These are phyloP conservation scores for Backusella tuberculispora DNA, from an alignment of 192 early-diverging fungal genomes.

Conservation along the genomic window DNA sequence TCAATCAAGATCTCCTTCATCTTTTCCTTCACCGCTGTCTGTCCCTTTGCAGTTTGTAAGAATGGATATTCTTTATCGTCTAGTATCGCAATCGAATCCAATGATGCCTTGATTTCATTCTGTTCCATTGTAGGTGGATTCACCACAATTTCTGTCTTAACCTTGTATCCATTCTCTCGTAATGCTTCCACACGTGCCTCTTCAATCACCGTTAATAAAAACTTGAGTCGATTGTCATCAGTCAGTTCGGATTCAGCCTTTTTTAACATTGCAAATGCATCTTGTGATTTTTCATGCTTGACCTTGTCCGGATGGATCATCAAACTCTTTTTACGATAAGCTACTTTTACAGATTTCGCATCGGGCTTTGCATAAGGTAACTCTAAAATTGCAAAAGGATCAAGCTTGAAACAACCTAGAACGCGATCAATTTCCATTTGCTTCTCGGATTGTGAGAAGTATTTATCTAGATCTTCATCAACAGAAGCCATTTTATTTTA, in stretches of 20 bases:
- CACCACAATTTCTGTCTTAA: constrained; percentile 27
- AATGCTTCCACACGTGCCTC: constrained; percentile 56
- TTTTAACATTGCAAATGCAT: constrained; percentile 60
- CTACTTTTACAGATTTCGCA: constrained; percentile 55
- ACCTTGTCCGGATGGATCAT: constrained; percentile 68
- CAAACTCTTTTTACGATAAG: constrained; percentile 64
- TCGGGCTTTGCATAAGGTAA: constrained; percentile 45
- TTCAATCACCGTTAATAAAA: constrained; percentile 55
- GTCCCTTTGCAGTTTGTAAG: constrained; percentile 47
- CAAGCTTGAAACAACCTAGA: constrained; percentile 52
- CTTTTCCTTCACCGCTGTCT: constrained; percentile 49
- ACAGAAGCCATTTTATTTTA: background rate
- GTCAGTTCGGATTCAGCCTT: constrained; percentile 62
- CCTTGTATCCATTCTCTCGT: constrained; percentile 36
- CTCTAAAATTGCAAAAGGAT: constrained; percentile 61
- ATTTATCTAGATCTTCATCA: constrained; percentile 49
- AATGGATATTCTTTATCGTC: constrained; percentile 43
- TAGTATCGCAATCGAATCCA: constrained; percentile 34
- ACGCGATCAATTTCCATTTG: constrained; percentile 65
- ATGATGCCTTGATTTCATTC: constrained; percentile 18
- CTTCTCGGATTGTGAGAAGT: constrained; percentile 56
- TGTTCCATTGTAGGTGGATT: constrained; percentile 32
- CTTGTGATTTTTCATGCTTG: constrained; percentile 53
- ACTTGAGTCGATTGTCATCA: constrained; percentile 47
- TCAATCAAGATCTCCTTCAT: constrained; percentile 58